Evolutionary conservation across 495 filamentous ascomycete species (phyloP).

Genomic region (Trichoderma virens): DNA sequence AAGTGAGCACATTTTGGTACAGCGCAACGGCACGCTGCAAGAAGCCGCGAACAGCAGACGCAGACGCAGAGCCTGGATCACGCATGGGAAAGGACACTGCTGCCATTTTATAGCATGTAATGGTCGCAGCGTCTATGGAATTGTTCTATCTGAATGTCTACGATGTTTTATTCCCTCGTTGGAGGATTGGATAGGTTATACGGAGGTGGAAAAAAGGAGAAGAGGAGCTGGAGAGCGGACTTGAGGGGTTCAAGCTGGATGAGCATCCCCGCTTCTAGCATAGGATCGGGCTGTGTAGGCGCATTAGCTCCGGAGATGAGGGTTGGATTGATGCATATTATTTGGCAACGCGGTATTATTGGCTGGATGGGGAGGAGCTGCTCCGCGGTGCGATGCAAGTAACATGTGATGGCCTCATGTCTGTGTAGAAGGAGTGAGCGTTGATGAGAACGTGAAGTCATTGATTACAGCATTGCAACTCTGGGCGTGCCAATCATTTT

Average conservation of each 20-base stretch:
- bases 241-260: neutral
- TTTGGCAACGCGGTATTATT: neutral
- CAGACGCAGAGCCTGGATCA: neutral
- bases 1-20: neutral
- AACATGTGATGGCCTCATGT: neutral
- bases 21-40: constrained; percentile 1
- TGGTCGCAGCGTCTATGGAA: constrained; percentile 8
- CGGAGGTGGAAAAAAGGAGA: neutral
- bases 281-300: neutral
- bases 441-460: no score
- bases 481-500: no score
- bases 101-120: constrained; percentile 13
- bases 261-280: neutral
- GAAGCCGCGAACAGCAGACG: neutral
- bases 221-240: neutral
- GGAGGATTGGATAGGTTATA: no score
- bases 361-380: neutral
- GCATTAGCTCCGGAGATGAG: constrained; percentile 6
- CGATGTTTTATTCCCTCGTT: no score
- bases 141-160: constrained; percentile 13
- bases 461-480: no score
- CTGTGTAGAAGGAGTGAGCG: neutral
- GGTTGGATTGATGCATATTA: neutral
- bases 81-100: neutral
- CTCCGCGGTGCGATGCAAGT: neutral